Evolutionary conservation across 768 basidiomycete species (phyloP), one percentile per base, ranked within the genome.

Genomic region (Lepiota subincarnata): DNA sequence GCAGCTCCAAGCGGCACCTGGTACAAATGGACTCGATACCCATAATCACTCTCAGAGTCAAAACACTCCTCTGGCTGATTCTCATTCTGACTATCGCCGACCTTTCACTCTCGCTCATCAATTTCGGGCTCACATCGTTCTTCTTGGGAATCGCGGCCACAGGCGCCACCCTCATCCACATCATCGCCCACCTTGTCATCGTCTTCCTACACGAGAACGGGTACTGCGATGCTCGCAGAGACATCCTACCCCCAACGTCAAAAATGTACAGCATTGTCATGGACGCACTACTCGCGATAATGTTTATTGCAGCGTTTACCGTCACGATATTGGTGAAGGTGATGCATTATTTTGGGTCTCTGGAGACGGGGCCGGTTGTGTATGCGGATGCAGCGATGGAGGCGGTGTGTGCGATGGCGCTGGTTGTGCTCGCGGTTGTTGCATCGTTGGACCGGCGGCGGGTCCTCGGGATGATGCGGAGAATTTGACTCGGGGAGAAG

Each of bases 331-430:
- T 47, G 35, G 45, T 47, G 14, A n/a, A 13, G 31, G 14, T 35
- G 7, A 5, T 34, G 45, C 16, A 43, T 34, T 51, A 51, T 16
- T 43, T 51, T 14, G 48, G 38, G 20, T 18, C 31, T 31, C 31
- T 22, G 16, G 34, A 34, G 31, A 20, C 19, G 45, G 28, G 31
- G 18, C 10, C 8, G n/a, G 45, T 42, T 35, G 26, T 43, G 10
- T 51, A 42, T 34, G 39, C 31, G 19, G 50, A 51, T 42, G 50
- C 50, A n/a, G 24, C 19, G 14, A 34, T 51, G 31, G 40, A 51
- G 16, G 12, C 20, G 10, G 8, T 42, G 18, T 51, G 40, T 51
- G 41, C 16, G 41, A 51, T 51, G 12, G 19, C 42, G 40, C 35
- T 51, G 50, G 37, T 36, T 35, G 41, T 22, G 4, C 36, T 42